A percentile compares a stretch with the other conserved stretches of the same genome.
phyloP scores from a whole-genome alignment of 345 rosid genomes.

The Theobroma cacao region DNA sequence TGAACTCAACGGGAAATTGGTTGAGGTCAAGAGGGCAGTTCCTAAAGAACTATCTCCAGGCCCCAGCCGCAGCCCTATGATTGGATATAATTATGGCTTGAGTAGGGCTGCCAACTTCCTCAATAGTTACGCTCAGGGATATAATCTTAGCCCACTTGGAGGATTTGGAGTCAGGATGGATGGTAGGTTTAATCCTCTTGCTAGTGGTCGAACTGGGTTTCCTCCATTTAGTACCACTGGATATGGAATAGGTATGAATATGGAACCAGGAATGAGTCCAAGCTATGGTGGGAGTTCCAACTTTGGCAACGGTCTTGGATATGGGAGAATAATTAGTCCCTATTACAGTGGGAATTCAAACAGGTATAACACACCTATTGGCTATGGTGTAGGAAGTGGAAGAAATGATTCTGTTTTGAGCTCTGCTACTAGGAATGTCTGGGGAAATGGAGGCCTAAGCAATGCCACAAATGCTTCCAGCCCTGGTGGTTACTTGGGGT shows the following conservation, averaged over 20 bases:
- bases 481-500: slow-evolving; percentile 42
- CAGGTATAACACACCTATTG: slow-evolving; percentile 70
- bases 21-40: slow-evolving; percentile 97
- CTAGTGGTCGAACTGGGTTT: slow-evolving; percentile 57
- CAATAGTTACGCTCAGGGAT: slow-evolving; percentile 68
- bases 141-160: slow-evolving; percentile 50
- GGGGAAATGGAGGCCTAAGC: slow-evolving; percentile 72
- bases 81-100: slow-evolving; percentile 70
- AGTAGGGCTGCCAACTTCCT: slow-evolving; percentile 66
- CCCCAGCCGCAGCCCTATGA: slow-evolving; percentile 64
- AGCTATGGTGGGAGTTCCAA: slow-evolving; percentile 57
- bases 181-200: slow-evolving; percentile 69
- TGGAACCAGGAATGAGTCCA: slow-evolving; percentile 65
- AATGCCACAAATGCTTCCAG: slow-evolving; percentile 40
- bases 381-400: slow-evolving; percentile 47
- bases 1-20: slow-evolving; percentile 95
- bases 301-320: slow-evolving; percentile 58
- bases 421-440: slow-evolving; percentile 56
- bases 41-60: slow-evolving; percentile 75
- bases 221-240: slow-evolving; percentile 54
- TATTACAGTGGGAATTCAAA: slow-evolving; percentile 55
- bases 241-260: slow-evolving; percentile 65
- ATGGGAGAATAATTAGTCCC: slow-evolving; percentile 58
- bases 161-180: slow-evolving; percentile 61
- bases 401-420: slow-evolving; percentile 60